Evolutionary conservation across 352 stramenopile genomes (phyloP), one percentile per base, ranked within the genome.

Genomic region (Phytophthora pistaciae): DNA sequence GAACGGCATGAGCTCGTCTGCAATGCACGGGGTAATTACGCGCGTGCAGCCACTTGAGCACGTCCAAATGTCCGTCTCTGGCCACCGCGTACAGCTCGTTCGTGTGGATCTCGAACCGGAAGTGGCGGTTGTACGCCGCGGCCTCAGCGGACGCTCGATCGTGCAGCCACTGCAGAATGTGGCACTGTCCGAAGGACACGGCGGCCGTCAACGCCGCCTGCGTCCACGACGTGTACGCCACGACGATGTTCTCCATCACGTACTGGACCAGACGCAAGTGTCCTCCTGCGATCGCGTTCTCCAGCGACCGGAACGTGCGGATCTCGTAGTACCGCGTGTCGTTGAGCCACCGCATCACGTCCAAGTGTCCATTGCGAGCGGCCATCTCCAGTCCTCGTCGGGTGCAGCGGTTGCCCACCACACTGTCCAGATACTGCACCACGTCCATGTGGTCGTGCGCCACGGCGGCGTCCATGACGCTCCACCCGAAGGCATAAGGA

Each of bases 401-500:
- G 18, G 77, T 84, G 44, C 74, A 84, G n/a, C 77, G 77, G 54
- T 84, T 84, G 4, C 77, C 77, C 16, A 84, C 0, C 7, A 71
- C 58, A 53, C 18, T 53, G 55, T 75, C 64, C 21, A 87, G 59
- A 59, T 79, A 84, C 29, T 60, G 60, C 14, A 84, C 79, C 25
- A 87, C 57, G 18, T 74, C 40, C 72, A 87, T 82, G 53, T 75
- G 77, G 58, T 80, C 75, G 10, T 84, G 54, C 2, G 76, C 76
- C n/a, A 80, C 61, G 13, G 79, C 79, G 10, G 79, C 74, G 59
- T 83, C 79, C 79, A 87, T 83, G 11, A 75, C 78, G 50, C 66
- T 78, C 56, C 76, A 84, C 10, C 79, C 79, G 31, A 83, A 78
- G 11, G 77, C 70, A 55, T 80, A 83, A 3, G 66, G 74, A 10